Conservation (phyloP, 192 early-diverging fungal species). For the Phlyctochytrium bullatum region DNA sequence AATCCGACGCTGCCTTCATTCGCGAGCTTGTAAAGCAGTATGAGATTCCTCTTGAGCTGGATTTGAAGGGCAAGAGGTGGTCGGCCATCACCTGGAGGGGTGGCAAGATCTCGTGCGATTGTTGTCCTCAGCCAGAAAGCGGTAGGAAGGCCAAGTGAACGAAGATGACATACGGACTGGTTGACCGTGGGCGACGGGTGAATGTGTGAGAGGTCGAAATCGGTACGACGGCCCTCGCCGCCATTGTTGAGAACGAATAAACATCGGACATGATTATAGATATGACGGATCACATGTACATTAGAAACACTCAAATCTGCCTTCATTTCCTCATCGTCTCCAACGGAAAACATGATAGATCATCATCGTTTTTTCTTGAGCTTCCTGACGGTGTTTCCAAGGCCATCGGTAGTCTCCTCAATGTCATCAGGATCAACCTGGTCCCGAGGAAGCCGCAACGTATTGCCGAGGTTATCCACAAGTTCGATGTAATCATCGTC, state of each 20-base stretch:
- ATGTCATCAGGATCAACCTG: constrained; percentile 8
- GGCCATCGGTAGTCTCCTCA: background rate
- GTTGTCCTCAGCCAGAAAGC: constrained; percentile 4
- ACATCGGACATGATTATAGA: no score
- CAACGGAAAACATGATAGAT: no score
- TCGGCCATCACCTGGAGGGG: background rate
- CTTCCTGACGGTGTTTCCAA: background rate
- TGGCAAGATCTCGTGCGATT: background rate
- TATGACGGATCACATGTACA: background rate
- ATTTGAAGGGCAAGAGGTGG: constrained; percentile 3
- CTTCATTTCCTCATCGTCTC: no score
- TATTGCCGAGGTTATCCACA: constrained; percentile 35
- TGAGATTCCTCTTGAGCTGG: background rate
- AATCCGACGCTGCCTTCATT: constrained; percentile 1
- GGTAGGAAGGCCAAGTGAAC: no score
- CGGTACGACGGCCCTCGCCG: no score
- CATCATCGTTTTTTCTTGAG: background rate
- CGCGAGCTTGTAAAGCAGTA: background rate
- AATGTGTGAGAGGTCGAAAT: no score
- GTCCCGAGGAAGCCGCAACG: constrained; percentile 17
- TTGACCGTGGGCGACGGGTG: no score
- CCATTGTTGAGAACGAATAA: no score
- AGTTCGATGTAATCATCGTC: constrained; percentile 32
- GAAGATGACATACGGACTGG: background rate
- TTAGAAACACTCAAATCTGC: background rate